A percentile compares a stretch with the other conserved stretches of the same genome.
Conservation (phyloP, 495 filamentous ascomycete genomes). For the Tuber magnatum region DNA sequence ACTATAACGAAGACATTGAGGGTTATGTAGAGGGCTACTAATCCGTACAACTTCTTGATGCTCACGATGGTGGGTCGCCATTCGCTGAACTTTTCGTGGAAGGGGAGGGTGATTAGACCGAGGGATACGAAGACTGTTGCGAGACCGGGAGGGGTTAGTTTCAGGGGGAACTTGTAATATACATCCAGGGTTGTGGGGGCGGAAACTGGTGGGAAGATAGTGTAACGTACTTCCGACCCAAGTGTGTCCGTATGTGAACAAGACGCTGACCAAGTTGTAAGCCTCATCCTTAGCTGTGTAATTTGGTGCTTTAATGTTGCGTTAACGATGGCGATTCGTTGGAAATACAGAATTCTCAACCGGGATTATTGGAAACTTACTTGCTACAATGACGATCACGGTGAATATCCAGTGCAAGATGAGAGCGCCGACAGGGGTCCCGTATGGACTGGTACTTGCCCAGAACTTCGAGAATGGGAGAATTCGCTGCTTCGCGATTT, state of each 20-base stretch:
- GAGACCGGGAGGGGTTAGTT: slow-evolving; percentile 7
- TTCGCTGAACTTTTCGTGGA: slow-evolving; percentile 13
- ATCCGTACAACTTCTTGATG: slow-evolving; percentile 10
- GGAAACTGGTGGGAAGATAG: not conserved
- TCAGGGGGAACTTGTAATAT: not conserved
- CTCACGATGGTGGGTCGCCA: slow-evolving; percentile 20
- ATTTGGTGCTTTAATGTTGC: slow-evolving; percentile 19
- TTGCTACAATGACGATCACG: slow-evolving; percentile 24
- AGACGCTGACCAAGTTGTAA: slow-evolving; percentile 31
- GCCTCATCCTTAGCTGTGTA: slow-evolving; percentile 30
- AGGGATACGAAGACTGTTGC: slow-evolving; percentile 25
- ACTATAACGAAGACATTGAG: slow-evolving; percentile 35
- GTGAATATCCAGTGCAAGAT: slow-evolving; percentile 37
- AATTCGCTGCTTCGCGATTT: slow-evolving; percentile 39
- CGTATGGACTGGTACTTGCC: slow-evolving; percentile 34
- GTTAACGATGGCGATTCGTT: slow-evolving; percentile 4
- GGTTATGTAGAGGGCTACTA: slow-evolving; percentile 31
- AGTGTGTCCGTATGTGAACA: slow-evolving; percentile 36
- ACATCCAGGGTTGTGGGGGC: not conserved
- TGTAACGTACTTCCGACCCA: slow-evolving; percentile 34
- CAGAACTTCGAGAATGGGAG: slow-evolving; percentile 36
- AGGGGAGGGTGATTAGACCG: slow-evolving; percentile 27
- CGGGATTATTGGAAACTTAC: slow-evolving; percentile 11
- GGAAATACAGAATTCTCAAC: not conserved
- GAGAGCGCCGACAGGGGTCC: slow-evolving; percentile 36